Base-by-base conservation (phyloP, 306 rosid genomes). In the Inga laurina region DNA sequence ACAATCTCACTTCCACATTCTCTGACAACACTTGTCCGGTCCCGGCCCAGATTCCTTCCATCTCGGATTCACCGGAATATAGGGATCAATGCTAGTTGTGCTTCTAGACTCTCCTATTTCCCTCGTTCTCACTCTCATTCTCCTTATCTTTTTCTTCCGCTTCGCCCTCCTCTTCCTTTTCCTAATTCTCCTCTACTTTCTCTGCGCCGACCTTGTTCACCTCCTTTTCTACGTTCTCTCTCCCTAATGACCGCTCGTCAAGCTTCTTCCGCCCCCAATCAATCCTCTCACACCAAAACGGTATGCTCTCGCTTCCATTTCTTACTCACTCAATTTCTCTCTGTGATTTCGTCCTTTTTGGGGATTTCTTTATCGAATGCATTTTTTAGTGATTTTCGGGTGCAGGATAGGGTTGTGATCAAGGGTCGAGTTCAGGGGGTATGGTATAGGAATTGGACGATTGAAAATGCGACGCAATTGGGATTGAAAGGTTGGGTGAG, bases 341-440 rank as follows among this genome's bases (percentile, higher is more conserved):
- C 10, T 10, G 2, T 32, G 18, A 35, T 2, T 7, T 37, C 15
- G 12, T 15, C 4, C 3, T 12, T 5, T 19, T 35, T 54, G 15
- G 49, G 14, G 70, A 34, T 5, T 39, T 67, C 3, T 48, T 35
- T 8, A 43, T 46, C 4, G 6, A 35, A 15, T 65, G 32, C 30
- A 43, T 45, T 9, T 45, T 9, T 19, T 10, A 4, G 8, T 18
- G 32, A 37, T 14, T 48, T 22, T 71, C 7, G 14, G 46, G 76
- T 77, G 87, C 92, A 94, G 98, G 99, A 90, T 75, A 92, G 97
- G 90, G 91, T 91, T 79, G 91, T 93, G 89, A 83, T 95, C 27
- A 93, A 90, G 85, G 99, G 99, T 44, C 82, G 91, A 79, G 99
- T 93, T 52, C 99, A 93, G 72, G 90, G 90, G 1, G 91, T 88